Conservation (phyloP, 768 basidiomycete species). For the Russula dissimulans region DNA sequence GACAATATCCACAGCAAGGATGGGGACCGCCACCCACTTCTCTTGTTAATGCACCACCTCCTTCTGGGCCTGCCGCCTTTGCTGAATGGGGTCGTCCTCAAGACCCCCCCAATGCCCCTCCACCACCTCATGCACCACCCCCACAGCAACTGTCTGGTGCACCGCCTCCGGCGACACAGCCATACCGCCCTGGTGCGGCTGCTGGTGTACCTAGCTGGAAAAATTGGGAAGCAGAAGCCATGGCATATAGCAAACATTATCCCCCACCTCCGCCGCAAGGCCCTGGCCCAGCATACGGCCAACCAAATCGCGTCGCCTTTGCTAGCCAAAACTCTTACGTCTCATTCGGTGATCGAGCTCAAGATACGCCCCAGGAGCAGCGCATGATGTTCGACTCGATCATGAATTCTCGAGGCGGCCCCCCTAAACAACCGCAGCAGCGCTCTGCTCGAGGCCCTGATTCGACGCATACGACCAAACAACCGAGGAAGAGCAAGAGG, state of each 20-base stretch:
- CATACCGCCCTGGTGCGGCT: background rate
- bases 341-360: background rate
- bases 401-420: background rate
- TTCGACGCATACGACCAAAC: background rate
- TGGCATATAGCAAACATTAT: background rate
- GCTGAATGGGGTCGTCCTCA: background rate
- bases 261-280: background rate
- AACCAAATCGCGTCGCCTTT: conserved; percentile 10
- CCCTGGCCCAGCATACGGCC: background rate
- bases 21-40: background rate
- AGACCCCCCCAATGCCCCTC: background rate
- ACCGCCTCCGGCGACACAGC: background rate
- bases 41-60: background rate
- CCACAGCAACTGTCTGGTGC: background rate
- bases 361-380: conserved; percentile 5
- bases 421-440: background rate
- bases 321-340: conserved; percentile 5
- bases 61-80: background rate
- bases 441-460: background rate
- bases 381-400: conserved; percentile 12
- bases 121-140: background rate
- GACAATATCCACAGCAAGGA: no score
- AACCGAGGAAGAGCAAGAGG: conserved; percentile 8
- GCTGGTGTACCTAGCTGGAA: conserved; percentile 4
- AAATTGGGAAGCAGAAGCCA: conserved; percentile 15